Base-by-base conservation (phyloP, 2,329 filamentous ascomycete genomes). In the Fonsecaea pedrosoi region DNA sequence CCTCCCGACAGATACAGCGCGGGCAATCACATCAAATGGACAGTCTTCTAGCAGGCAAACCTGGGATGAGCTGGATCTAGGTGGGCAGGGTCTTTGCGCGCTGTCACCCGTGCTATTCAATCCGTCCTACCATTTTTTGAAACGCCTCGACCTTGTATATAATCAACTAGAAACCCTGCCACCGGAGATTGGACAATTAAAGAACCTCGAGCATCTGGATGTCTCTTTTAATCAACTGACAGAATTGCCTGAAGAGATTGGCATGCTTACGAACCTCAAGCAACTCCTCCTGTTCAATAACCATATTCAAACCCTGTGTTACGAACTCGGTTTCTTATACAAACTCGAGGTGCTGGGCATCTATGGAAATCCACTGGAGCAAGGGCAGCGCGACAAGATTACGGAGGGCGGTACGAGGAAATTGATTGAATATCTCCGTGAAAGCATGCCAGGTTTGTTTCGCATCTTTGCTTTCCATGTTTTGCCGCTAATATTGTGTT, bases 221-320 rank as follows among this genome's bases (percentile, higher is more conserved):
- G 85, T 94, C 2, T 98, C 95, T 0, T 89, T 90, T 80, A 99
- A 99, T 78, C 87, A 94, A 69, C 84, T 99, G 67, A 86, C 85
- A 8, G 88, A 91, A 70, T 83, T 99, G 3, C 95, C 95, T 0
- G 87, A 91, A 25, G 94, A 99, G 81, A 88, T 99, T 68, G 95
- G 95, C 75, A 99, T 98, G 94, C 92, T 97, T 74, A 95, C 94
- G 34, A 95, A 94, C 73, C 83, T 99, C 63, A 93, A 92, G 79
- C 89, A 91, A 71, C 84, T 99, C 4, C 83, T 94, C 34, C 83
- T 97, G 2, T 97, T 97, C 77, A 93, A 97, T 81, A 99, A 99
- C 78, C 67, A 70, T 30, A 90, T 99, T 62, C 87, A 87, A 68
- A 89, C 87, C 25, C 83, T 99, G 32, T 95, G 95, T 0, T 90